These are phyloP conservation scores for Syzygium grande DNA, from an alignment of 345 rosid genomes.

Conservation along the genomic window DNA sequence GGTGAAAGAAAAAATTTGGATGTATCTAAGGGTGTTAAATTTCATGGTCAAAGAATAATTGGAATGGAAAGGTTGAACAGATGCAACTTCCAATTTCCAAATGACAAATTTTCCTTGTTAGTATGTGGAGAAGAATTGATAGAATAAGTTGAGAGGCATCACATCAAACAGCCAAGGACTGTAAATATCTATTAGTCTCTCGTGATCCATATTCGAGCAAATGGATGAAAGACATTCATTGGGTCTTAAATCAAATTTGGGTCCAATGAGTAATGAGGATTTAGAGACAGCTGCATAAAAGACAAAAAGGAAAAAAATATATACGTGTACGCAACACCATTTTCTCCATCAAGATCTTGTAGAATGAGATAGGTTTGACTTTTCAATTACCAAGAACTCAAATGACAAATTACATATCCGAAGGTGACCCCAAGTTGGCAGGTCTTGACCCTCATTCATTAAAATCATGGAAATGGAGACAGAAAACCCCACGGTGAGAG, in stretches of 20 bases:
- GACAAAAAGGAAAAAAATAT: not conserved
- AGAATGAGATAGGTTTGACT: constrained; percentile 1
- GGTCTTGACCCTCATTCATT: not conserved
- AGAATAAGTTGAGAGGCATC: not conserved
- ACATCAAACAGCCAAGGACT: not conserved
- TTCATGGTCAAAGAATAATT: not conserved
- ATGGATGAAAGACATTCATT: not conserved
- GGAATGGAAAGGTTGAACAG: not conserved
- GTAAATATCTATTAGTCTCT: not conserved
- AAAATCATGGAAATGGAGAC: not conserved
- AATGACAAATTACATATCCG: not conserved
- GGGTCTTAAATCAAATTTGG: not conserved
- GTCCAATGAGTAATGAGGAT: not conserved
- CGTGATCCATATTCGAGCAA: not conserved
- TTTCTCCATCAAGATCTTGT: not conserved
- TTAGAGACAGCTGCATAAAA: not conserved
- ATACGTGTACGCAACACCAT: not conserved
- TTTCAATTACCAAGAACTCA: not conserved
- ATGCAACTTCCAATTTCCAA: not conserved
- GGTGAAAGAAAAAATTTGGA: not conserved
- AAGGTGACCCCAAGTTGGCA: not conserved
- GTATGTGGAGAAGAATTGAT: not conserved
- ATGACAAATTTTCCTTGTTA: not conserved
- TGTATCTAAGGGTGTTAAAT: not conserved
- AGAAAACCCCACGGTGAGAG: not conserved